Evolutionary conservation across 2,329 filamentous ascomycete genomes (phyloP).

Genomic region (Arthrobotrys pseudoclavata): DNA sequence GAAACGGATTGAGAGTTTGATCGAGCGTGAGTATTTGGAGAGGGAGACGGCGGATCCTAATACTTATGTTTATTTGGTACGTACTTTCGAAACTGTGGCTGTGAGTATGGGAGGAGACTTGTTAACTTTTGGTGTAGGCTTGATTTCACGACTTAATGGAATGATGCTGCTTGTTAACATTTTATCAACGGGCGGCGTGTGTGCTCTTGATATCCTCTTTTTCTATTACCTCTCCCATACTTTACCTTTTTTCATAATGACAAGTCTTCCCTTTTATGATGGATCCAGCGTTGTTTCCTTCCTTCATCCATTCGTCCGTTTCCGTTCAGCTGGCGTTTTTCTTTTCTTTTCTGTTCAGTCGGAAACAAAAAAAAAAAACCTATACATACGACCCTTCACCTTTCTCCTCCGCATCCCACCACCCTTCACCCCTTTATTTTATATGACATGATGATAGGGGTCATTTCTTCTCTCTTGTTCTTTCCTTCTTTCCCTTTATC

Average conservation of each 20-base stretch:
- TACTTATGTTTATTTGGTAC: conserved; percentile 68
- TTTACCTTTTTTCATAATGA: background rate
- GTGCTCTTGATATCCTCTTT: background rate
- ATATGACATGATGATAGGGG: background rate
- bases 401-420: no score
- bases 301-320: background rate
- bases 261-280: background rate
- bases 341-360: background rate
- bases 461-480: background rate
- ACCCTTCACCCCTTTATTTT: no score
- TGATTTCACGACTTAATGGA: conserved; percentile 12
- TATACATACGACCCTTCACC: background rate
- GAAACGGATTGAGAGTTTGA: conserved; percentile 70
- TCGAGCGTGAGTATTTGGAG: conserved; percentile 71
- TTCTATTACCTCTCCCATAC: background rate
- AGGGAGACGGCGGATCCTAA: conserved; percentile 66
- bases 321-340: conserved; percentile 12
- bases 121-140: conserved; percentile 24
- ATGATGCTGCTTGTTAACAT: background rate
- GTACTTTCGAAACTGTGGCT: conserved; percentile 9
- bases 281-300: background rate
- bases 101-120: background rate
- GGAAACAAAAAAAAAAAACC: conserved; percentile 2
- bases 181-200: no score
- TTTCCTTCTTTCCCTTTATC: background rate